Evolutionary conservation across 495 filamentous ascomycete species (phyloP).

Genomic region (Penicillium fimorum): DNA sequence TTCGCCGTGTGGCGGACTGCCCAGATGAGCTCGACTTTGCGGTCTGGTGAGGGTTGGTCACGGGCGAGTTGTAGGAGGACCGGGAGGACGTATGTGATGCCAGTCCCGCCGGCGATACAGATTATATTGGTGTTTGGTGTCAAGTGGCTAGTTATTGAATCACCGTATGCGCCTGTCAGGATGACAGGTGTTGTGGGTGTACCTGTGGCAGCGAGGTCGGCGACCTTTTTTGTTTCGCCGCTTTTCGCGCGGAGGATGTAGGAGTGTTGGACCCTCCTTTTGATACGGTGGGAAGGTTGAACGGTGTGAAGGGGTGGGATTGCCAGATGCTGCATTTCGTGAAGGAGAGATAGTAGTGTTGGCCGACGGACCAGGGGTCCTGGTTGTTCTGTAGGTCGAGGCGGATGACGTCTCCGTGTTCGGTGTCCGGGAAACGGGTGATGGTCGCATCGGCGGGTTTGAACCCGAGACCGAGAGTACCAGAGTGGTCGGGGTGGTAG

Average conservation of each 20-base stretch:
- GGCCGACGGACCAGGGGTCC: conserved; percentile 56
- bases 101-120: conserved; percentile 63
- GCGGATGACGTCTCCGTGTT: conserved; percentile 53
- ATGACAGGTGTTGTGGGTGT: conserved; percentile 47
- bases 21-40: conserved; percentile 60
- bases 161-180: conserved; percentile 60
- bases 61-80: conserved; percentile 46
- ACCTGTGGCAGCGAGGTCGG: conserved; percentile 35
- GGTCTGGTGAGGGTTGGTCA: conserved; percentile 24
- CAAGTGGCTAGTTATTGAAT: conserved; percentile 40
- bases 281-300: conserved; percentile 41
- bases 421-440: conserved; percentile 45
- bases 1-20: conserved; percentile 54
- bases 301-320: conserved; percentile 65
- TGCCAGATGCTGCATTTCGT: conserved; percentile 60
- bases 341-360: conserved; percentile 68
- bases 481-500: conserved; percentile 34
- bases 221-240: conserved; percentile 58
- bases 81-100: conserved; percentile 62
- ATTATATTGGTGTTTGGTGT: conserved; percentile 53
- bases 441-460: conserved; percentile 49
- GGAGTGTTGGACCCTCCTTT: conserved; percentile 47
- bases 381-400: conserved; percentile 57
- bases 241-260: conserved; percentile 61
- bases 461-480: conserved; percentile 36